phyloP scores from a whole-genome alignment of 1,139 yeast species.

The Protomyces inundatus region DNA sequence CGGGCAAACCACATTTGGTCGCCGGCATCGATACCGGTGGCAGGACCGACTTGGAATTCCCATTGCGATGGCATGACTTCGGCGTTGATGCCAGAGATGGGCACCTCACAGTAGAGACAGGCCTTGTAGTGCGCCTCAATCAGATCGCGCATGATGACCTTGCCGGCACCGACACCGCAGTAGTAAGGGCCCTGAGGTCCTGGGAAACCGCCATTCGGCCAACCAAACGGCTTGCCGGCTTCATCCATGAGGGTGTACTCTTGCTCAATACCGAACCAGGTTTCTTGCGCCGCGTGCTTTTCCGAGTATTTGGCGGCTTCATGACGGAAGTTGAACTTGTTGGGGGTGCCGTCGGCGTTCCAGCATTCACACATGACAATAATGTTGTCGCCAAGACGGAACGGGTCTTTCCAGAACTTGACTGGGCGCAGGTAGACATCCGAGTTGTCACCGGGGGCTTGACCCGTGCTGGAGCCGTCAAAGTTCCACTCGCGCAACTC shows the following conservation, averaged over 20 bases:
- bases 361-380: conserved; percentile 93
- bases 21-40: conserved; percentile 92
- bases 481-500: conserved; percentile 99
- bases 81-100: conserved; percentile 94
- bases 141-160: conserved; percentile 95
- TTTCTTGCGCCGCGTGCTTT: conserved; percentile 77
- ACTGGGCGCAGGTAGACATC: conserved; percentile 92
- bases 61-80: conserved; percentile 99
- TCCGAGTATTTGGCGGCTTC: conserved; percentile 94
- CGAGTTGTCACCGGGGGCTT: conserved; percentile 97
- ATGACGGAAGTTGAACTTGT: conserved; percentile 96
- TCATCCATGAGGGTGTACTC: conserved; percentile 95
- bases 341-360: conserved; percentile 98
- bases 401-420: conserved; percentile 90
- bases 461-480: conserved; percentile 97
- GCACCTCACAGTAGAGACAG: conserved; percentile 84
- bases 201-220: conserved; percentile 99
- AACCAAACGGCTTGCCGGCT: conserved; percentile 84
- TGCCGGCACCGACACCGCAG: conserved; percentile 99
- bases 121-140: conserved; percentile 99
- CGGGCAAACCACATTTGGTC: conserved; percentile 96
- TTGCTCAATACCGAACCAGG: conserved; percentile 99
- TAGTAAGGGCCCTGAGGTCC: conserved; percentile 99
- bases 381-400: conserved; percentile 95
- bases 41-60: conserved; percentile 99